Evolutionary conservation across 2,329 filamentous ascomycete genomes (phyloP).

Genomic region (Verticillium longisporum): DNA sequence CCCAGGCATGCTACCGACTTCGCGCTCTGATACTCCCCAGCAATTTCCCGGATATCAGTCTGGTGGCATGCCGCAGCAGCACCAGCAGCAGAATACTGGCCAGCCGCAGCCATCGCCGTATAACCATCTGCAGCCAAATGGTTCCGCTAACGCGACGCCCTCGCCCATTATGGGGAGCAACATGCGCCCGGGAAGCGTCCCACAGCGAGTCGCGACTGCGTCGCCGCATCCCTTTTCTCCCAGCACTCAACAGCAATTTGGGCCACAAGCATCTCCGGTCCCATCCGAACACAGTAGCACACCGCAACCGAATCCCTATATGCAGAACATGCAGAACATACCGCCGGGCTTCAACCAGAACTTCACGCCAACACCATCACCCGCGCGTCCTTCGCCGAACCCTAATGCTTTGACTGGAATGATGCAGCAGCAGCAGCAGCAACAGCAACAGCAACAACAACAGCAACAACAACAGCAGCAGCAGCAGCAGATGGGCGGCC

Average conservation of each 20-base stretch:
- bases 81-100: constrained; percentile 31
- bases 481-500: not conserved
- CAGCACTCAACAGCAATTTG: constrained; percentile 60
- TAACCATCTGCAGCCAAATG: constrained; percentile 74
- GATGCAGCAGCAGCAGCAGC: constrained; percentile 44
- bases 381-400: constrained; percentile 47
- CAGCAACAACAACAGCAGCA: not conserved
- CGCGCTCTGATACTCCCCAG: constrained; percentile 88
- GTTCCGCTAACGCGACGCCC: constrained; percentile 77
- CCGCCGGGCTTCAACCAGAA: constrained; percentile 51
- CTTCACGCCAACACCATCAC: constrained; percentile 51
- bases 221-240: constrained; percentile 90
- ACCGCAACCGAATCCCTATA: constrained; percentile 66
- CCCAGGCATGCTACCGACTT: constrained; percentile 66
- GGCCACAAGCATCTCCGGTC: constrained; percentile 65
- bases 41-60: constrained; percentile 70
- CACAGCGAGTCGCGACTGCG: constrained; percentile 79
- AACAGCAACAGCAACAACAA: not conserved
- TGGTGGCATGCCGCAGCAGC: constrained; percentile 47
- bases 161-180: constrained; percentile 90
- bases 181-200: constrained; percentile 60
- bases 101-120: constrained; percentile 64
- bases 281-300: constrained; percentile 70
- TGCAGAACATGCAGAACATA: constrained; percentile 46
- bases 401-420: constrained; percentile 49